These are phyloP conservation scores for Kockiozyma suomiensis DNA, from an alignment of 805 yeast species.

Conservation along the genomic window DNA sequence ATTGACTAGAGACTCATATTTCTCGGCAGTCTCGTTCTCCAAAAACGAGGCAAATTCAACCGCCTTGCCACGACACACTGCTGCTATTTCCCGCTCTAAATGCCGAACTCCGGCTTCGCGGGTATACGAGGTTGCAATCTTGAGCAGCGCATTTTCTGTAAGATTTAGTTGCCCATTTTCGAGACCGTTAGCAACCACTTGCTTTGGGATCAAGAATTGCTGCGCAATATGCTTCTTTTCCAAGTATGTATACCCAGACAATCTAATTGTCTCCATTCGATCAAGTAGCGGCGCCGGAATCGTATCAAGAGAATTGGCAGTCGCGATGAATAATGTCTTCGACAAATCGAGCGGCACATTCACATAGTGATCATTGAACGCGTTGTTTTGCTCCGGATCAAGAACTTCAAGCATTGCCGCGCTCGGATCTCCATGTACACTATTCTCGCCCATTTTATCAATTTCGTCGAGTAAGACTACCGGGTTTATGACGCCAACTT, in stretches of 20 bases:
- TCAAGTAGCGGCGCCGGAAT: constrained; percentile 78
- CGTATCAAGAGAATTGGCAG: constrained; percentile 75
- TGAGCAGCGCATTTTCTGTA: constrained; percentile 57
- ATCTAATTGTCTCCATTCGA: constrained; percentile 78
- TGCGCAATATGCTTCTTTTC: constrained; percentile 76
- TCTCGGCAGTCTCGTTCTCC: constrained; percentile 36
- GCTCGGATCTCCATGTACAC: constrained; percentile 79
- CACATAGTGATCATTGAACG: constrained; percentile 78
- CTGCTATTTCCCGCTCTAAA: constrained; percentile 72
- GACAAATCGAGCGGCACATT: constrained; percentile 86
- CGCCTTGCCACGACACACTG: constrained; percentile 80
- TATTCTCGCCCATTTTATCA: constrained; percentile 71
- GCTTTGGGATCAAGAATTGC: constrained; percentile 73
- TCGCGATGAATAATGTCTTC: constrained; percentile 78
- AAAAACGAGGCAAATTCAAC: constrained; percentile 58
- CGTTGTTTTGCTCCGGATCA: constrained; percentile 84
- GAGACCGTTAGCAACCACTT: constrained; percentile 68
- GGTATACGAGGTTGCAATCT: constrained; percentile 69
- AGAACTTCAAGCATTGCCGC: constrained; percentile 86
- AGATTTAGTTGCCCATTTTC: constrained; percentile 50
- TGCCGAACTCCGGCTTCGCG: constrained; percentile 86
- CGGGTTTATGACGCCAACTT: constrained; percentile 77
- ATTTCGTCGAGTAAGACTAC: constrained; percentile 82
- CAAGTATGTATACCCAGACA: constrained; percentile 75
- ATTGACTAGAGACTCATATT: constrained; percentile 49